Evolutionary conservation across 2,329 filamentous ascomycete genomes (phyloP).

Genomic region (Colletotrichum sp.): DNA sequence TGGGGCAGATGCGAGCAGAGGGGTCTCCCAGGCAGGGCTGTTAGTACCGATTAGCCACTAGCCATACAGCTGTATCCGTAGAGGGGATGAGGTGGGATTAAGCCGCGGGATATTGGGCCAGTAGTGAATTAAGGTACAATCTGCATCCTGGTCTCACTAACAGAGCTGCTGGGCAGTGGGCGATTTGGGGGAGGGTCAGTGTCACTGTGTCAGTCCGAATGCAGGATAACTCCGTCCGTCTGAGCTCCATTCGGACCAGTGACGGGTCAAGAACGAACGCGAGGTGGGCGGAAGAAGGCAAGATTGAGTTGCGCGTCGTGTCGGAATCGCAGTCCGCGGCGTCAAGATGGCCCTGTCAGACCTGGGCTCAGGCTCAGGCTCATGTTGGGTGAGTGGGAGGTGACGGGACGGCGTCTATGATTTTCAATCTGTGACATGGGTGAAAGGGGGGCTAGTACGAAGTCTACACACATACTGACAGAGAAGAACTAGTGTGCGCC

Average conservation of each 20-base stretch:
- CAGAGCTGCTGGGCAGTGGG: not conserved
- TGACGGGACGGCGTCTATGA: not conserved
- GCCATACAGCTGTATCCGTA: not conserved
- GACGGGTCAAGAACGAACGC: not conserved
- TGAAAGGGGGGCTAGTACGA: not conserved
- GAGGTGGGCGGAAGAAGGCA: not conserved
- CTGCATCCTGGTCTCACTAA: not conserved
- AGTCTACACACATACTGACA: not conserved
- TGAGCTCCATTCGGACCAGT: not conserved
- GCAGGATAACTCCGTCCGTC: not conserved
- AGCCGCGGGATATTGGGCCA: not conserved
- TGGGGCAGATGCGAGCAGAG: not conserved
- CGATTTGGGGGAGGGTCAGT: not conserved
- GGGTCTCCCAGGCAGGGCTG: not conserved
- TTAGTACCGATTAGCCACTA: not conserved
- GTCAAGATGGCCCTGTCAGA: not conserved
- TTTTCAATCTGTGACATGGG: not conserved
- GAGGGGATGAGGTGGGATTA: not conserved
- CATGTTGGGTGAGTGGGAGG: not conserved
- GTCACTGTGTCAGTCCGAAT: not conserved
- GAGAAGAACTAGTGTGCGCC: not conserved
- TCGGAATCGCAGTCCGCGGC: not conserved
- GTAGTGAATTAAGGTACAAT: not conserved
- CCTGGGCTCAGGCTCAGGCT: not conserved
- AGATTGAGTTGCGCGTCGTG: not conserved